Conservation (phyloP, 2,329 filamentous ascomycete genomes). For the Aspergillus brasiliensis region DNA sequence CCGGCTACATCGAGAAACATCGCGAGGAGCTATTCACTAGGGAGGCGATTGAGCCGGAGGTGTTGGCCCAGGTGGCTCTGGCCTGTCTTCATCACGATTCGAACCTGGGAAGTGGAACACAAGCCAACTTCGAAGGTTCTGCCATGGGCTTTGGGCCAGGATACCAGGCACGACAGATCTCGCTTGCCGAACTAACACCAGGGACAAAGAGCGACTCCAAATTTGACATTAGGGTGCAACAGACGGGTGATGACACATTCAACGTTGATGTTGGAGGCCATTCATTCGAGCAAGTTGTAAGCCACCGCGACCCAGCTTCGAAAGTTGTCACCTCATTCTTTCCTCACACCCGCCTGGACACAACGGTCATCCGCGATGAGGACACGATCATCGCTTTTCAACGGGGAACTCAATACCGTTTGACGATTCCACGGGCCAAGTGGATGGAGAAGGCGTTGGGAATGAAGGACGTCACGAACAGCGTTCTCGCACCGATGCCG, state of each 20-base stretch:
- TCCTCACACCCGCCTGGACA: constrained; percentile 74
- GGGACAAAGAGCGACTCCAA: constrained; percentile 39
- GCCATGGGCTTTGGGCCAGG: constrained; percentile 62
- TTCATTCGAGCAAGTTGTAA: constrained; percentile 49
- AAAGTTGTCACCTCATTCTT: constrained; percentile 73
- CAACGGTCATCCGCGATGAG: constrained; percentile 66
- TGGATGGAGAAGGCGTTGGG: constrained; percentile 91
- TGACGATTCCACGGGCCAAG: constrained; percentile 61
- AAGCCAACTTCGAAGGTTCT: constrained; percentile 34
- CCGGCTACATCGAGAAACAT: constrained; percentile 93
- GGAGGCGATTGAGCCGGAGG: constrained; percentile 65
- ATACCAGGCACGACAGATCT: constrained; percentile 65
- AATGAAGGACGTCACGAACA: constrained; percentile 75
- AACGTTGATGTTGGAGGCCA: constrained; percentile 50
- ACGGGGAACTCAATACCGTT: constrained; percentile 59
- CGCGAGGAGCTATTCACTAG: constrained; percentile 74
- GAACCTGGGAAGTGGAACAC: constrained; percentile 28
- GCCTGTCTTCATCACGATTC: constrained; percentile 63
- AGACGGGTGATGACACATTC: constrained; percentile 53
- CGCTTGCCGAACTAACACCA: constrained; percentile 52
- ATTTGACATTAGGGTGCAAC: constrained; percentile 54
- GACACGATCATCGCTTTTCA: constrained; percentile 73
- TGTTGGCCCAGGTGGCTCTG: constrained; percentile 84
- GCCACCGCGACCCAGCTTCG: constrained; percentile 48
- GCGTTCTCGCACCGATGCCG: constrained; percentile 91